Evolutionary conservation across 2,329 filamentous ascomycete species (phyloP).

Genomic region (Neofusicoccum kwambonambiense): DNA sequence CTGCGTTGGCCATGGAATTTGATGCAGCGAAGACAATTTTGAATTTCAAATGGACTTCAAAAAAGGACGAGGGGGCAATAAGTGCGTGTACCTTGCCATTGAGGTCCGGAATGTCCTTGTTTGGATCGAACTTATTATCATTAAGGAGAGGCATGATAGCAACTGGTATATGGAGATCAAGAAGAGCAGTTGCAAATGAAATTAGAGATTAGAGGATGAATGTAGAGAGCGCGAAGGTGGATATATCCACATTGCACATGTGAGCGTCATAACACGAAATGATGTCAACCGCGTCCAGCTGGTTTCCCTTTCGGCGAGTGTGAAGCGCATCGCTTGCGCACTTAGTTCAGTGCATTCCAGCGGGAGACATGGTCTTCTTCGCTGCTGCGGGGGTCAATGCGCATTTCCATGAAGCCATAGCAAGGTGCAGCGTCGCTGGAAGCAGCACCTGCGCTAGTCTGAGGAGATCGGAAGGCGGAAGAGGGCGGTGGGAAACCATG

Average conservation of each 20-base stretch:
- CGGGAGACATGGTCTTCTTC: neutral
- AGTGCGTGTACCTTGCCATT: conserved; percentile 32
- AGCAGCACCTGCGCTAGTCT: neutral
- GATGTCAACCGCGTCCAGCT: conserved; percentile 8
- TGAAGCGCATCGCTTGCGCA: neutral
- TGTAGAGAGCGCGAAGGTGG: neutral
- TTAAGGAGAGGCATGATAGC: conserved; percentile 4
- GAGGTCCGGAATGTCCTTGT: conserved; percentile 42
- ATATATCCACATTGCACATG: neutral
- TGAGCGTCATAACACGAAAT: conserved; percentile 7
- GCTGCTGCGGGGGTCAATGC: neutral
- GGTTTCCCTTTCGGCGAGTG: neutral
- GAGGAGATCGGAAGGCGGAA: neutral
- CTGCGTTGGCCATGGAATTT: no score
- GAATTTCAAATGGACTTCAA: no score
- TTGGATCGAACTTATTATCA: conserved; percentile 41
- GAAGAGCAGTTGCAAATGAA: neutral
- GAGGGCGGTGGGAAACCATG: neutral
- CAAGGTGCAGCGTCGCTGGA: neutral
- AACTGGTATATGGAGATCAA: neutral
- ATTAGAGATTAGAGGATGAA: neutral
- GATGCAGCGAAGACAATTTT: no score
- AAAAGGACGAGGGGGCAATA: no score
- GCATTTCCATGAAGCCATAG: neutral
- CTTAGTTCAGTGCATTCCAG: neutral